These are phyloP conservation scores for Neoarthrinium moseri DNA, from an alignment of 2,329 filamentous ascomycete species.

Conservation along the genomic window DNA sequence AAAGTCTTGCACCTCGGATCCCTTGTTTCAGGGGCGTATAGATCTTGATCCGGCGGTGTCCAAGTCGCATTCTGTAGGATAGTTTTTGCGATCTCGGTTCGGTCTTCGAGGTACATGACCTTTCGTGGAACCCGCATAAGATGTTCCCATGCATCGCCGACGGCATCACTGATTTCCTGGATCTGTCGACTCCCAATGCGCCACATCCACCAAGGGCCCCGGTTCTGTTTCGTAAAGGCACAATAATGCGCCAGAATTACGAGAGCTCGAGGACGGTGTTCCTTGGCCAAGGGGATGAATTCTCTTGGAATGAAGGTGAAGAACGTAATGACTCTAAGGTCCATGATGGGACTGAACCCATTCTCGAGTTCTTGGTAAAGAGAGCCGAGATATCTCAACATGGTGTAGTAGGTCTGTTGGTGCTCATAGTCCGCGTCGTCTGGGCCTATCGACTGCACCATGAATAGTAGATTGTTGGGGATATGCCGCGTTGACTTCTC, in stretches of 20 bases:
- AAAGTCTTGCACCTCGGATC: conserved; percentile 18
- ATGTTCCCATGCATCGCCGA: conserved; percentile 39
- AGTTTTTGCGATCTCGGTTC: conserved; percentile 35
- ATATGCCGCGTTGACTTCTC: conserved; percentile 38
- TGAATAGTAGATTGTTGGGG: conserved; percentile 47
- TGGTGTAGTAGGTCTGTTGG: conserved; percentile 40
- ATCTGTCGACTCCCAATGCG: conserved; percentile 47
- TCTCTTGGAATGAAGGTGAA: conserved; percentile 47
- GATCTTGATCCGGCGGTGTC: conserved; percentile 28
- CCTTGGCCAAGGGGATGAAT: conserved; percentile 43
- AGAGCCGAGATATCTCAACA: conserved; percentile 49
- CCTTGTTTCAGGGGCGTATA: conserved; percentile 17
- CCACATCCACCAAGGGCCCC: conserved; percentile 48
- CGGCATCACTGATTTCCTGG: conserved; percentile 36
- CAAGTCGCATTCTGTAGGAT: conserved; percentile 44
- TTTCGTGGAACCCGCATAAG: conserved; percentile 40
- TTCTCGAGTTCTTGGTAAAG: conserved; percentile 47
- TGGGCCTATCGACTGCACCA: conserved; percentile 43
- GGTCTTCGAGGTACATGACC: conserved; percentile 32
- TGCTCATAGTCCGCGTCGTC: conserved; percentile 41
- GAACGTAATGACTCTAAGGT: conserved; percentile 51
- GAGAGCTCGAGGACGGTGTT: conserved; percentile 43
- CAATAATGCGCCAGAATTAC: conserved; percentile 54
- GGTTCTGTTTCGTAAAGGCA: conserved; percentile 45
- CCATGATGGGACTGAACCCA: conserved; percentile 43